A percentile compares a stretch with the other conserved stretches of the same genome.
phyloP scores from a whole-genome alignment of 768 basidiomycete species.

The Pluteus cervinus region DNA sequence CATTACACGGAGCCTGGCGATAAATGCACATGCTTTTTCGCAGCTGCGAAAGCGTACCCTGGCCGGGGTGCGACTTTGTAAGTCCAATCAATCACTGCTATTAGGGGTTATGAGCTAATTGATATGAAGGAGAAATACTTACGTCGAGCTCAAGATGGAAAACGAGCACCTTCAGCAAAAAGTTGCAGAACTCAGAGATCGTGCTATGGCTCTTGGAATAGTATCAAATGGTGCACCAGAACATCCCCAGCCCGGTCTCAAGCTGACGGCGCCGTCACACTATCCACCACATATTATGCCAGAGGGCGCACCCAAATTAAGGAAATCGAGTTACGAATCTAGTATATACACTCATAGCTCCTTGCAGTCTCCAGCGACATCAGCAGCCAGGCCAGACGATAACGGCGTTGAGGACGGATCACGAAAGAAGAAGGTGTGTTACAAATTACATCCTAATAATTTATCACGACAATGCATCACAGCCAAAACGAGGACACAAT shows the following conservation, averaged over 20 bases:
- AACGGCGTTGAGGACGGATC: conserved; percentile 44
- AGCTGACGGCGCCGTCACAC: conserved; percentile 31
- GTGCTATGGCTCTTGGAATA: no score
- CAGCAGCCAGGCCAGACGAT: conserved; percentile 3
- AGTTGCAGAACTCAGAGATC: conserved; percentile 35
- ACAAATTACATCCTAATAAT: no score
- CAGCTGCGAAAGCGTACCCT: conserved; percentile 72
- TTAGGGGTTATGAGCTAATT: not conserved
- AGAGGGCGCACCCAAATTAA: not conserved
- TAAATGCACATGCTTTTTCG: conserved; percentile 61
- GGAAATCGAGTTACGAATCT: conserved; percentile 3
- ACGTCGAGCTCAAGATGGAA: conserved; percentile 82
- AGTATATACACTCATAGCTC: conserved; percentile 8
- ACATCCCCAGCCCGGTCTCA: conserved; percentile 19
- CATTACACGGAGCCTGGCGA: conserved; percentile 33
- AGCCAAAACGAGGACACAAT: conserved; percentile 43
- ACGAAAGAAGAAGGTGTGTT: conserved; percentile 63
- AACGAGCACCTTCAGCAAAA: conserved; percentile 75
- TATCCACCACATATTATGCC: conserved; percentile 8
- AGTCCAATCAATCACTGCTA: conserved; percentile 12
- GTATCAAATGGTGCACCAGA: no score
- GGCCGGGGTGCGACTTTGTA: conserved; percentile 67
- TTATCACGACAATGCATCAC: no score
- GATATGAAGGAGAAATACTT: conserved; percentile 57
- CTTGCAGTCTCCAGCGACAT: no score